Evolutionary conservation across 2,329 filamentous ascomycete genomes (phyloP), one percentile per base, ranked within the genome.

Genomic region (Fusarium tricinctum): DNA sequence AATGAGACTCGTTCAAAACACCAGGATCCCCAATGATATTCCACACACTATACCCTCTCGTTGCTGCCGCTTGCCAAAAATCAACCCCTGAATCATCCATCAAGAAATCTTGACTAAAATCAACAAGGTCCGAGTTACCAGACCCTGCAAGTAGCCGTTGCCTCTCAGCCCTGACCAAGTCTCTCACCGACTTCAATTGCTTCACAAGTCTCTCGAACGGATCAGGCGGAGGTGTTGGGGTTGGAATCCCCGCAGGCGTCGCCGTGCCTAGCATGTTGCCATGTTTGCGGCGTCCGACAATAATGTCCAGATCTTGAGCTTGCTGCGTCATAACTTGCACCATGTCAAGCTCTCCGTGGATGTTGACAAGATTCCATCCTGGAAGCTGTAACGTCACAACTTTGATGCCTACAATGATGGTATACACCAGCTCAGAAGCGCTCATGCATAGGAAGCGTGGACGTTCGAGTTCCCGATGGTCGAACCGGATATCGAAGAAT

Each of bases 341-440:
- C 49, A 75, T 58, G 40, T 74, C 71, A 14, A 85, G 73, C 61
- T 83, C 79, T 22, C 72, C 63, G 7, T 78, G 74, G 22, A 81
- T 78, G 2, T 74, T 69, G 3, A 69, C 69, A 5, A 80, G 72
- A 49, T 85, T 80, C 84, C 84, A 86, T 0, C 83, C 83, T 1
- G 83, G 81, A 1, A 81, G 63, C 39, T 78, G 77, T 14, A 85
- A 74, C 13, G 79, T 81, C 59, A 83, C 77, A n/a, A 86, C 78
- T 71, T 82, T 83, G 19, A 86, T 78, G 39, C 77, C 79, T 1
- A 78, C 81, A 64, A 86, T 78, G 66, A 85, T 78, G 30, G 79
- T 77, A 66, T 81, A 85, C 49, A 83, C 78, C 45, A 83, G 79
- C 70, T 86, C 84, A 22, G 82, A 84, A 10, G 81, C 79, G 15